Evolutionary conservation across 2,329 filamentous ascomycete genomes (phyloP).

Genomic region (Cladosporium oxysporum): DNA sequence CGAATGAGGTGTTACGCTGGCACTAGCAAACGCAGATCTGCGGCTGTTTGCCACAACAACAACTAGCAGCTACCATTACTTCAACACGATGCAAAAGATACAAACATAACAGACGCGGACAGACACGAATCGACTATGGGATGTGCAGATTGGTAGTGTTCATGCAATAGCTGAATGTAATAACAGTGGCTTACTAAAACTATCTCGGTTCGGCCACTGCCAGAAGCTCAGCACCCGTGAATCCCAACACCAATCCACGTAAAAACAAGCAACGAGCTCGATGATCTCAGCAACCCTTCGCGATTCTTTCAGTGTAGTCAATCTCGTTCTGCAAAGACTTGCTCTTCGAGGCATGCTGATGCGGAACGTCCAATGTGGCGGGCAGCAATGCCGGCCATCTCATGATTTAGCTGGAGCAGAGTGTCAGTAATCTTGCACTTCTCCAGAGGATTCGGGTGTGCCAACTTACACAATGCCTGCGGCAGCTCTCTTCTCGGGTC

Average conservation of each 20-base stretch:
- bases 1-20: not conserved
- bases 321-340: not conserved
- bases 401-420: not conserved
- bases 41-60: not conserved
- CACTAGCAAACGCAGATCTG: not conserved
- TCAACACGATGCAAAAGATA: not conserved
- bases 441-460: too few species aligned
- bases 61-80: not conserved
- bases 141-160: not conserved
- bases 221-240: not conserved
- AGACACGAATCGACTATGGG: not conserved
- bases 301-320: too few species aligned
- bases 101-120: not conserved
- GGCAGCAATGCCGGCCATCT: not conserved
- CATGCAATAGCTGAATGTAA: not conserved
- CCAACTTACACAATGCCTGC: not conserved
- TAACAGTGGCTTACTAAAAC: not conserved
- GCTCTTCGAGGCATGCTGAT: not conserved
- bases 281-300: not conserved
- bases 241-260: not conserved
- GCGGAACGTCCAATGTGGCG: not conserved
- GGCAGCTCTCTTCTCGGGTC: too few species aligned
- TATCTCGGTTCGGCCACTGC: not conserved
- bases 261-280: not conserved
- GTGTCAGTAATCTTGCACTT: not conserved